A percentile compares a stretch with the other conserved stretches of the same genome.
phyloP scores from a whole-genome alignment of 768 basidiomycete genomes.

The Macrolepiota albuminosa region DNA sequence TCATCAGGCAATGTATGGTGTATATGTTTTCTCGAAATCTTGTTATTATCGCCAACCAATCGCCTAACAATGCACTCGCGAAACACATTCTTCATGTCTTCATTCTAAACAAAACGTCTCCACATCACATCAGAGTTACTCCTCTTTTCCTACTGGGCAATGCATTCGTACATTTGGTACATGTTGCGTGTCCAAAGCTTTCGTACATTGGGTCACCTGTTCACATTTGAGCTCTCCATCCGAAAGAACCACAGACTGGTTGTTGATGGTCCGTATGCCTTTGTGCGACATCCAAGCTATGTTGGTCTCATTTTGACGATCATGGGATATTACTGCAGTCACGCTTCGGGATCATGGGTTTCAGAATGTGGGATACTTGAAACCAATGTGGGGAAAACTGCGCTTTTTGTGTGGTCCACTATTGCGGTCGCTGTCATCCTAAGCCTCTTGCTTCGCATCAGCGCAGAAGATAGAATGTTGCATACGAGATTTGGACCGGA shows the following conservation, averaged over 20 bases:
- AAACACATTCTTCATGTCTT: conserved; percentile 15
- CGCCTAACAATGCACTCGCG: conserved; percentile 15
- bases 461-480: conserved; percentile 31
- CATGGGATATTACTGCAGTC: conserved; percentile 20
- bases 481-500: conserved; percentile 22
- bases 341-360: conserved; percentile 28
- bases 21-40: conserved; percentile 23
- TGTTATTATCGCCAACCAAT: conserved; percentile 22
- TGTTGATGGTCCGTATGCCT: conserved; percentile 29
- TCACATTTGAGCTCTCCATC: conserved; percentile 35
- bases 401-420: conserved; percentile 21
- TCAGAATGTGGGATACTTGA: conserved; percentile 26
- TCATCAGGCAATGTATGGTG: conserved; percentile 24
- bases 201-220: conserved; percentile 29
- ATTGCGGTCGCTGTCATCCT: conserved; percentile 21
- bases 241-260: conserved; percentile 29
- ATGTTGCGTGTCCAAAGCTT: conserved; percentile 29
- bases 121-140: conserved; percentile 18
- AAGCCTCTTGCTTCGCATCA: conserved; percentile 24
- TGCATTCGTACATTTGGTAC: conserved; percentile 23
- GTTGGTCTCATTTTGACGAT: conserved; percentile 27
- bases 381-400: conserved; percentile 7
- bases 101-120: conserved; percentile 10
- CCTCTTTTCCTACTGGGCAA: conserved; percentile 26
- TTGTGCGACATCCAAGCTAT: conserved; percentile 37